Conservation (phyloP, 2,329 filamentous ascomycete genomes). For the Alternaria dauci region DNA sequence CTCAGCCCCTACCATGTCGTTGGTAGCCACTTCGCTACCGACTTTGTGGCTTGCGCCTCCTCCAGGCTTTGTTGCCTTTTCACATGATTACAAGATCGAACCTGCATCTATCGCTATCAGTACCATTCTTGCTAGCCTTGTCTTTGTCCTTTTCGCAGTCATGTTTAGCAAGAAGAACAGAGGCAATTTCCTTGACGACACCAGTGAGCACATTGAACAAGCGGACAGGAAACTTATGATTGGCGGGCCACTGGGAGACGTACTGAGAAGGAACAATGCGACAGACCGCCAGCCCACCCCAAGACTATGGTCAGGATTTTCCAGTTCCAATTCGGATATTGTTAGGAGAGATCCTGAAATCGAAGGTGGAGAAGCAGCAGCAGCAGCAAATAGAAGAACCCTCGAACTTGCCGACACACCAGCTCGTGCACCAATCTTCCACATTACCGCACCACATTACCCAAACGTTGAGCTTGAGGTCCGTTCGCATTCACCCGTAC, state of each 20-base stretch:
- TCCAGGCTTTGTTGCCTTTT: slow-evolving; percentile 1
- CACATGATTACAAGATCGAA: neutral
- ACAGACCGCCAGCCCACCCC: neutral
- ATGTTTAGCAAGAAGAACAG: neutral
- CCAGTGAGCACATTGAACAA: neutral
- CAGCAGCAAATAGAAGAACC: neutral
- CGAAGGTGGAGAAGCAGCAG: neutral
- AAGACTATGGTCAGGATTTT: neutral
- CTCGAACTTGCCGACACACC: neutral
- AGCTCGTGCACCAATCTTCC: neutral
- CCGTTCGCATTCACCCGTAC: neutral
- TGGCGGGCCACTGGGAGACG: neutral
- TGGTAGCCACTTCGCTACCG: neutral
- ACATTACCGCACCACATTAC: neutral
- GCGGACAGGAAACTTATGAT: neutral
- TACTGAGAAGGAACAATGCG: neutral
- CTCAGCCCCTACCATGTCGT: neutral
- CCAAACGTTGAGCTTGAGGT: neutral
- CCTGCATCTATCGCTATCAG: slow-evolving; percentile 15
- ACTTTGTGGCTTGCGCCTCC: slow-evolving; percentile 14
- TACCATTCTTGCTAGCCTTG: slow-evolving; percentile 6
- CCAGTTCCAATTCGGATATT: neutral
- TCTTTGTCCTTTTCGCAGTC: neutral
- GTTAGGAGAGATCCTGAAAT: neutral
- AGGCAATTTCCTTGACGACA: neutral